Evolutionary conservation across 495 filamentous ascomycete species (phyloP), one percentile per base, ranked within the genome.

Genomic region (Penicillium bovifimosum): DNA sequence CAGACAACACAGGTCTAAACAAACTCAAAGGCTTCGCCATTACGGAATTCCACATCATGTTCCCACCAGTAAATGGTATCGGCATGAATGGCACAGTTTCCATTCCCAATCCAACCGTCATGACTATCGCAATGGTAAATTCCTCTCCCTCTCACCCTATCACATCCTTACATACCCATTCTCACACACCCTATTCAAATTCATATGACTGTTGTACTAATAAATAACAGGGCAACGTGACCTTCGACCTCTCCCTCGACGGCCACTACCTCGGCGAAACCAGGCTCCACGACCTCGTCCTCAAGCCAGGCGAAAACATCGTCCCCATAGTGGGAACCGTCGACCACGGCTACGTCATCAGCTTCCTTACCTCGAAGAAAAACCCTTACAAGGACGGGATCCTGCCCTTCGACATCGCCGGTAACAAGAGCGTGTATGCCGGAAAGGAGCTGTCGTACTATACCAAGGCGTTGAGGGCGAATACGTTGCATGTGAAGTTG

Each of bases 21-120:
- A 67, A 73, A 47, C 77, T 90, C 42, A 65, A 70, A 13, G 84
- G 86, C 51, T 81, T 85, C 56, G 71, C 71, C 8, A 73, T 88
- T 29, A 69, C 74, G 27, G 64, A 78, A 16, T 71, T 80, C 56
- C 64, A 64, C 36, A 74, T 86, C 46, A 56, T 76, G 40, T 43
- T 73, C 44, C 53, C 57, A 11, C 33, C 61, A 6, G 61, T 71
- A 29, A 68, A 76, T 45, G 74, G 76, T 44, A 72, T 77, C 44
- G 90, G 90, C 69, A 79, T 88, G 73, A 70, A 76, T 29, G 87
- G 81, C 57, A 77, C 69, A 4, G 77, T 81, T 32, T 71, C 60
- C 46, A 86, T 92, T 33, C 87, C 87, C 50, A 92, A 92, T 62
- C 80, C 78, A 5, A 83, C 86, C 3, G 66, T 82, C 45, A 71